Evolutionary conservation across 139 green algal species (phyloP).

Genomic region (Chlamydomonas sphaeroides): DNA sequence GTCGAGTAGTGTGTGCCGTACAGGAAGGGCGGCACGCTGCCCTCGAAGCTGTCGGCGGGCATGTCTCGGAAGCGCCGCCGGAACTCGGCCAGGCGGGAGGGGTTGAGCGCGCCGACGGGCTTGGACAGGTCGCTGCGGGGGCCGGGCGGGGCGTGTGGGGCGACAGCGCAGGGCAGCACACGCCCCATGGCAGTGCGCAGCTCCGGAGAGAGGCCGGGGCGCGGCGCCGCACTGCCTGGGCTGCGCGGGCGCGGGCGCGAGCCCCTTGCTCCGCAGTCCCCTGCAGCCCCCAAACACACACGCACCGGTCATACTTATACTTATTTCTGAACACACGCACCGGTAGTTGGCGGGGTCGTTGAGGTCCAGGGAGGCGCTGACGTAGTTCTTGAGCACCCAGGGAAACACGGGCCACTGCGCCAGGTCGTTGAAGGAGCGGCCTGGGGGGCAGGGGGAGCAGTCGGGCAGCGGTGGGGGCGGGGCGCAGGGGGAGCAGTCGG

Average conservation of each 20-base stretch:
- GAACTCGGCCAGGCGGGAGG: constrained; percentile 76
- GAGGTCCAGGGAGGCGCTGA: constrained; percentile 72
- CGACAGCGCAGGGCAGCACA: too few species aligned
- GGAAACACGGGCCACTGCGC: constrained; percentile 93
- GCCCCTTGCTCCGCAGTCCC: too few species aligned
- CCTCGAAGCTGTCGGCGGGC: constrained; percentile 54
- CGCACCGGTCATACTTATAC: too few species aligned
- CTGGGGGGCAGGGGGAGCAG: constrained; percentile 34
- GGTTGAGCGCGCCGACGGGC: constrained; percentile 92
- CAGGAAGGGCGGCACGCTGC: constrained; percentile 83
- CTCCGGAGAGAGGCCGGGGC: background rate
- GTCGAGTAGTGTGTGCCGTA: constrained; percentile 97
- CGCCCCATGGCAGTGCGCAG: too few species aligned
- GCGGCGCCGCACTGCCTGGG: background rate
- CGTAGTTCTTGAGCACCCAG: constrained; percentile 95
- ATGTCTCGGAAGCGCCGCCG: constrained; percentile 75
- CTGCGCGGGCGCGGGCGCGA: background rate
- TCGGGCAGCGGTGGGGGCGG: background rate
- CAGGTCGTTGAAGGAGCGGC: constrained; percentile 91
- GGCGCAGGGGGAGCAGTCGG: background rate
- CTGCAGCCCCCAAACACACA: too few species aligned
- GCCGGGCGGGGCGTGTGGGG: background rate
- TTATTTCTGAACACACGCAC: too few species aligned
- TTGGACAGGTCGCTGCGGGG: constrained; percentile 82
- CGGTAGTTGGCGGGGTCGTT: constrained; percentile 67